These are phyloP conservation scores for Fonsecaea nubica DNA, from an alignment of 2,329 filamentous ascomycete genomes.

Conservation along the genomic window DNA sequence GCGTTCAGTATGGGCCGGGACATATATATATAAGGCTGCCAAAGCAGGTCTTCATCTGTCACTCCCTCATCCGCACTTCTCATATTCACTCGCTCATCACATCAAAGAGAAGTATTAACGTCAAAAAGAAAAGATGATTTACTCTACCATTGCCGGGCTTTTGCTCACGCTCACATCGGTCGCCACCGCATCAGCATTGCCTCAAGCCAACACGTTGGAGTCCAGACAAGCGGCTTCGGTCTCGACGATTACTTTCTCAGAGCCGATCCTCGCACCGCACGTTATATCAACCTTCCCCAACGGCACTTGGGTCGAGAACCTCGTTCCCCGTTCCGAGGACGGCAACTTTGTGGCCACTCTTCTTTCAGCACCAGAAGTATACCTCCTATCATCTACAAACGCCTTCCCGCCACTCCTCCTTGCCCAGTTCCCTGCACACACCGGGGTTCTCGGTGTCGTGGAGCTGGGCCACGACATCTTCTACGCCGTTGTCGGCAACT, in stretches of 20 bases:
- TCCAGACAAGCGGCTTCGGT: conserved; percentile 18
- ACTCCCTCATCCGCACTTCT: conserved; percentile 12
- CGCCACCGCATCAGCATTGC: conserved; percentile 20
- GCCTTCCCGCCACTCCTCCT: conserved; percentile 38
- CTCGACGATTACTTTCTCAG: conserved; percentile 16
- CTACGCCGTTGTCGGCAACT: conserved; percentile 30
- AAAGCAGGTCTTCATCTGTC: conserved; percentile 12
- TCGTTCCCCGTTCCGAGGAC: conserved; percentile 44
- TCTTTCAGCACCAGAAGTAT: conserved; percentile 39
- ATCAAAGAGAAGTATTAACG: conserved; percentile 15
- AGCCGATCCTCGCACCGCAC: conserved; percentile 14
- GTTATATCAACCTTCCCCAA: conserved; percentile 21
- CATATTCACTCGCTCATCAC: conserved; percentile 15
- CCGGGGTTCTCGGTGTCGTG: conserved; percentile 45
- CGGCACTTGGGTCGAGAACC: conserved; percentile 44
- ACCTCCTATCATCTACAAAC: conserved; percentile 43
- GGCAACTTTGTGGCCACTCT: conserved; percentile 46
- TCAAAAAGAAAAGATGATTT: conserved; percentile 14
- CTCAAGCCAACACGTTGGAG: conserved; percentile 14
- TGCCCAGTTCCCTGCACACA: conserved; percentile 41
- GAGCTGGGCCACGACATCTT: conserved; percentile 40
- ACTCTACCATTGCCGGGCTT: conserved; percentile 19
- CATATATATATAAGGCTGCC: conserved; percentile 12
- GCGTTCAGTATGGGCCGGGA: conserved; percentile 1
- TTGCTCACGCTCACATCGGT: conserved; percentile 20